A percentile compares a stretch with the other conserved stretches of the same genome.
phyloP scores from a whole-genome alignment of 257 asterid species.

The Fraxinus quadrangulata region DNA sequence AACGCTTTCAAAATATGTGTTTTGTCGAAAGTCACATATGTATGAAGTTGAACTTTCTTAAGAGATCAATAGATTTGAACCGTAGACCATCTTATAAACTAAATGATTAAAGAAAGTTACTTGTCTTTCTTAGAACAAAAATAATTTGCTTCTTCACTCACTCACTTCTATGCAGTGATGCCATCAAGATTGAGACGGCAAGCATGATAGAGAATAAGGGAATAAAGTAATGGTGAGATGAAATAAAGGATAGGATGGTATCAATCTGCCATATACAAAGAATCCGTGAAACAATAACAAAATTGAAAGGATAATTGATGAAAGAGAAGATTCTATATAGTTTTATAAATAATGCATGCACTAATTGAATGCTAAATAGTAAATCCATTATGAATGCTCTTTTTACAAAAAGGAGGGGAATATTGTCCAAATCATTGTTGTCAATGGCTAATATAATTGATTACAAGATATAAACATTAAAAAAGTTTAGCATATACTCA shows the following conservation, averaged over 20 bases:
- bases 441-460: background rate
- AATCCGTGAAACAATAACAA: background rate
- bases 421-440: background rate
- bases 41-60: background rate
- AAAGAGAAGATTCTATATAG: background rate
- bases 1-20: background rate
- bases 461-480: background rate
- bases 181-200: background rate
- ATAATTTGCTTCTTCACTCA: background rate
- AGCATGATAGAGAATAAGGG: background rate
- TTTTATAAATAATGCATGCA: background rate
- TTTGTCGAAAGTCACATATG: background rate
- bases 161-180: background rate
- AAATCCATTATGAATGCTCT: no score
- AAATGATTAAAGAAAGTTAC: background rate
- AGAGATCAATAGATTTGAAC: background rate
- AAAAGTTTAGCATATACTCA: background rate
- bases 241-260: background rate
- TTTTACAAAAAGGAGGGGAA: background rate
- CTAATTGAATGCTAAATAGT: no score
- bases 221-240: background rate
- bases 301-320: background rate
- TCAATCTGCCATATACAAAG: background rate
- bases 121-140: background rate
- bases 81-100: background rate